A percentile compares a stretch with the other conserved stretches of the same genome.
Conservation (phyloP, 1,284 basidiomycete genomes). For the Trametes hirsuta region DNA sequence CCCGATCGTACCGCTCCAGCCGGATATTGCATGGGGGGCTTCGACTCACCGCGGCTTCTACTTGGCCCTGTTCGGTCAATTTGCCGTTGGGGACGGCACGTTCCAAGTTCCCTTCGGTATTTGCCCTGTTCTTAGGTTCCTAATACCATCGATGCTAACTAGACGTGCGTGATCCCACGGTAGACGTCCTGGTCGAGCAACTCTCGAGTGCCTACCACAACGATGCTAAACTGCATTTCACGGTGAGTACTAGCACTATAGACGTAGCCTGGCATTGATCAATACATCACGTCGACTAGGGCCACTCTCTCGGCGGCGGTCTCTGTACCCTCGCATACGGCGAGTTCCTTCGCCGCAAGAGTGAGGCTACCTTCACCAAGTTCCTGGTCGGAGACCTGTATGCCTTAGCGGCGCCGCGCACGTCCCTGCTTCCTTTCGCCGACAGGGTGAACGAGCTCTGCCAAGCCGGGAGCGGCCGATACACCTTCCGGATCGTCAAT, state of each 20-base stretch:
- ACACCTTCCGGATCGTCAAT: slow-evolving; percentile 13
- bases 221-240: not conserved
- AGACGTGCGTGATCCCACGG: too few species aligned
- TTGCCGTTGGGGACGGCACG: not conserved
- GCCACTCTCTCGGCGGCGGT: slow-evolving; percentile 15
- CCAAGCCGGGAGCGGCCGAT: not conserved
- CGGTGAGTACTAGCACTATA: not conserved
- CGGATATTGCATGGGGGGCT: slow-evolving; percentile 3
- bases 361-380: not conserved
- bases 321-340: slow-evolving; percentile 13
- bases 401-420: slow-evolving; percentile 9
- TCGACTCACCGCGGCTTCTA: slow-evolving; percentile 13
- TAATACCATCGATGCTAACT: too few species aligned
- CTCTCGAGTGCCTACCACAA: not conserved
- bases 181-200: slow-evolving; percentile 10
- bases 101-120: slow-evolving; percentile 8
- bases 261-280: too few species aligned
- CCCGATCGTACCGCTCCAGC: not conserved
- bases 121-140: too few species aligned
- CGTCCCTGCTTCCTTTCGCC: slow-evolving; percentile 9
- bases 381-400: slow-evolving; percentile 15
- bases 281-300: slow-evolving; percentile 1
- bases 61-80: slow-evolving; percentile 8
- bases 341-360: slow-evolving; percentile 10
- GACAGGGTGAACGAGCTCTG: not conserved